Base-by-base conservation (phyloP, 768 basidiomycete species). In the Russula compacta region DNA sequence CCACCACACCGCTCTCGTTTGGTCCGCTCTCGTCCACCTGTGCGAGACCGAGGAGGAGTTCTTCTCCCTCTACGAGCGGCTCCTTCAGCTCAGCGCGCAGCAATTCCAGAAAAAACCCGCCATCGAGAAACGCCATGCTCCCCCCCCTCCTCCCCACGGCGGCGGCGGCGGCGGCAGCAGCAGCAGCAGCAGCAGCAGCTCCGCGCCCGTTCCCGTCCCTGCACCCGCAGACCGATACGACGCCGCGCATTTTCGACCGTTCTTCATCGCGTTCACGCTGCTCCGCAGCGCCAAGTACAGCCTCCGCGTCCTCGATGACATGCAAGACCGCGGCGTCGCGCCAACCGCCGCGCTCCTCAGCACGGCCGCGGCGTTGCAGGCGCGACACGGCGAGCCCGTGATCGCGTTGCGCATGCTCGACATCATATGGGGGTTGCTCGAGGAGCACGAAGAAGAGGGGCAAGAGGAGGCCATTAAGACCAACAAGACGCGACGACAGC, bases 321-420 rank as follows among this genome's bases (percentile, higher is more conserved):
- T 87, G 82, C 49, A 74, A 4, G 53, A 66, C 7, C 66, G 79
- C 0, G 79, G 78, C 4, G 63, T 87, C 33, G 54, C 66, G 6
- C 84, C 84, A 0, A 71, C 70, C 24, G 66, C 76, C 7, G 69
- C 78, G n/a, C 78, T 81, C 40, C 79, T 79, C 66, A 79, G 80
- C n/a, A 75, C 79, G 35, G 67, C 83, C 36, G 79, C 78, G 0
- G 75, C 78, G 2, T 71, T 70, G 11, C 83, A 78, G 64, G 80
- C 81, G 14, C 69, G 72, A 15, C 53, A 58, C 15, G 79, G 77
- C 1, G 72, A 79, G 40, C 65, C 71, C 0, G 14, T 9, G 1
- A 66, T 70, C 9, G 77, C 79, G 9, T 67, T 80, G 24, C 56
- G 68, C 24, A 70, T 86, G 36, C 69, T 86, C 9, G 57, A 35